phyloP scores from a whole-genome alignment of 2,329 filamentous ascomycete genomes.

The Mariannaea sp. region DNA sequence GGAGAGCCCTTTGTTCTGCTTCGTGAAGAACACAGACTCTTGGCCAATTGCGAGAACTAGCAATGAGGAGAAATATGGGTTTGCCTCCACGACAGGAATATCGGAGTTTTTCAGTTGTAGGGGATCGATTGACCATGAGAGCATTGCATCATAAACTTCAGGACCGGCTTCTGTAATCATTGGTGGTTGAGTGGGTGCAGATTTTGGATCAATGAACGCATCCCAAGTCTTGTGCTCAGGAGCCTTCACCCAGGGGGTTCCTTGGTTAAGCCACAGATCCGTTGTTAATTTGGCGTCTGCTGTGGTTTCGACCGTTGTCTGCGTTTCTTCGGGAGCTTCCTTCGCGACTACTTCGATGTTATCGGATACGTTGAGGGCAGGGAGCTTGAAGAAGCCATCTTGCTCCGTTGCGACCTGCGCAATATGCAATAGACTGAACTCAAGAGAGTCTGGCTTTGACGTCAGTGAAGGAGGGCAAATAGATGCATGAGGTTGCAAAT shows the following conservation, averaged over 20 bases:
- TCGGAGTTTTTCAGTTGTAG: constrained; percentile 45
- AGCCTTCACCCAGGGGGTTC: constrained; percentile 34
- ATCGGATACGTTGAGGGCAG: constrained; percentile 14
- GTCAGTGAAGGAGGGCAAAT: constrained; percentile 3
- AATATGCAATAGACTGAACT: constrained; percentile 27
- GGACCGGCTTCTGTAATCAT: constrained; percentile 74
- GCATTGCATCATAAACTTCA: constrained; percentile 66
- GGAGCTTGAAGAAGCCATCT: constrained; percentile 42
- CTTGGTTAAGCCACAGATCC: constrained; percentile 54
- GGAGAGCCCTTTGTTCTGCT: constrained; percentile 54
- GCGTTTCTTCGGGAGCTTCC: constrained; percentile 8
- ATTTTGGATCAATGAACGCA: constrained; percentile 56
- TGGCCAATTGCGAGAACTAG: constrained; percentile 71
- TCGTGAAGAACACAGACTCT: constrained; percentile 72
- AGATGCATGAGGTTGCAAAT: background rate
- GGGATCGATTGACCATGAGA: constrained; percentile 50
- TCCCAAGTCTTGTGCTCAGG: constrained; percentile 71
- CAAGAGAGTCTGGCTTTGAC: background rate
- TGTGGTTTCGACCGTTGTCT: constrained; percentile 8
- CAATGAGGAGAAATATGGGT: constrained; percentile 60
- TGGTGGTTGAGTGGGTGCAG: constrained; percentile 46
- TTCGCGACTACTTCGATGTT: constrained; percentile 16
- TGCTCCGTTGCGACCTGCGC: constrained; percentile 29
- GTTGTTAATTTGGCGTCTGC: constrained; percentile 14
- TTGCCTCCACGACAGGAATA: constrained; percentile 52